Base-by-base conservation (phyloP, 2,329 filamentous ascomycete genomes). In the Whalleya microplaca region DNA sequence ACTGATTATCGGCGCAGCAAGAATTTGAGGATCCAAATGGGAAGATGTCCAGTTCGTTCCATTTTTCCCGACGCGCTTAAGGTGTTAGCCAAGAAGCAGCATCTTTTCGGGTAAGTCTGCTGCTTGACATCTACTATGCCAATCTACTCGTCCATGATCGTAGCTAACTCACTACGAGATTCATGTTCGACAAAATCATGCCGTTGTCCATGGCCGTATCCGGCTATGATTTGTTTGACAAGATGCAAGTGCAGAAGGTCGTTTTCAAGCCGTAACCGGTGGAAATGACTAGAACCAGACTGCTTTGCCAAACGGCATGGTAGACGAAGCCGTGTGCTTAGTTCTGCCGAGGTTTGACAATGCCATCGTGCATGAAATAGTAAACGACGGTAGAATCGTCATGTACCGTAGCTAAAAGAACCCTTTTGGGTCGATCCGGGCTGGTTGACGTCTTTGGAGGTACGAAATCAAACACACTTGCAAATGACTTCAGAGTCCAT, bases 311-410 rank as follows among this genome's bases (percentile, higher is more conserved):
- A 41, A 46, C 37, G 37, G 41, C 29, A 29, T 37, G 51, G 43
- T 37, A 12, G 40, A 37, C 16, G 45, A 32, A 21, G 14, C 40
- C 7, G 20, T 18, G 16, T 12, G 20, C 40, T 81, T 76, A 94
- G 71, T 95, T 95, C 72, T 94, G 91, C 55, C 91, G 81, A 21
- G 91, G 91, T 77, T 94, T 95, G 51, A 94, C 89, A 62, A 93
- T 86, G n/a, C 90, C 91, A 72, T 94, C 90, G 67, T 94, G 90
- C 71, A 94, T 84, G 61, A 93, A 82, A 70, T 95, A 95, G 74
- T 94, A 95, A 41, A 91, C 88, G 18, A 95, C 82, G 0, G 91
- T 94, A 62, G 90, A 93, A 73, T 95, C 91, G 66, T 89, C 85
- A 69, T 92, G 88, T 46, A 92, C 77, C 2, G 88, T 89, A 16